Percentiles rank a stretch among this genome's conserved stretches.
These are phyloP conservation scores for Wickerhamiella hasegawae DNA, from an alignment of 805 yeast species.

Conservation along the genomic window DNA sequence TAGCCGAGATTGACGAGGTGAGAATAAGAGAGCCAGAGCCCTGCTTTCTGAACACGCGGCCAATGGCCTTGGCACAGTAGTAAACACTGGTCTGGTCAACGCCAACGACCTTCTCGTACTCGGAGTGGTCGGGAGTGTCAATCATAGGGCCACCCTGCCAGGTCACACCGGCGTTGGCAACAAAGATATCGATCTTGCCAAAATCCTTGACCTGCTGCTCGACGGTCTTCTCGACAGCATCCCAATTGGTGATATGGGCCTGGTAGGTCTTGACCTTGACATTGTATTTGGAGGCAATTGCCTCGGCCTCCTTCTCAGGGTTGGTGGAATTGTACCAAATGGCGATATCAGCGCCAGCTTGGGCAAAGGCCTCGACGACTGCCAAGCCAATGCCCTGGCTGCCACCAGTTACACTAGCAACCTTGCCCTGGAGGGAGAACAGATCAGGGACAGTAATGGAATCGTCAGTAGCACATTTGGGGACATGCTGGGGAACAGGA, in stretches of 20 bases:
- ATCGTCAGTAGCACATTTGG: slow-evolving; percentile 11
- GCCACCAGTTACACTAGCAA: slow-evolving; percentile 74
- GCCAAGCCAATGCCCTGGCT: slow-evolving; percentile 72
- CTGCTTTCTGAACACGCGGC: slow-evolving; percentile 54
- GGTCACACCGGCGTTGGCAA: slow-evolving; percentile 81
- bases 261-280: slow-evolving; percentile 50
- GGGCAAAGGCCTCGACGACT: slow-evolving; percentile 69
- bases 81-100: slow-evolving; percentile 69
- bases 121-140: slow-evolving; percentile 32
- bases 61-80: slow-evolving; percentile 62
- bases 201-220: slow-evolving; percentile 45
- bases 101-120: slow-evolving; percentile 59
- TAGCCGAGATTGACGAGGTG: slow-evolving; percentile 85
- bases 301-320: slow-evolving; percentile 46
- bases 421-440: slow-evolving; percentile 67
- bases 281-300: slow-evolving; percentile 38
- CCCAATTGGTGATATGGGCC: slow-evolving; percentile 37
- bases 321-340: slow-evolving; percentile 50
- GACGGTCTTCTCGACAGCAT: slow-evolving; percentile 34
- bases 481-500: slow-evolving; percentile 14
- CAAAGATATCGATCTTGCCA: slow-evolving; percentile 67
- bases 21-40: slow-evolving; percentile 64
- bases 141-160: slow-evolving; percentile 55
- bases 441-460: slow-evolving; percentile 37
- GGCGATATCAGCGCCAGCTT: slow-evolving; percentile 76